Conservation (phyloP, 805 yeast species). For the Starmerella ratchasimensis region DNA sequence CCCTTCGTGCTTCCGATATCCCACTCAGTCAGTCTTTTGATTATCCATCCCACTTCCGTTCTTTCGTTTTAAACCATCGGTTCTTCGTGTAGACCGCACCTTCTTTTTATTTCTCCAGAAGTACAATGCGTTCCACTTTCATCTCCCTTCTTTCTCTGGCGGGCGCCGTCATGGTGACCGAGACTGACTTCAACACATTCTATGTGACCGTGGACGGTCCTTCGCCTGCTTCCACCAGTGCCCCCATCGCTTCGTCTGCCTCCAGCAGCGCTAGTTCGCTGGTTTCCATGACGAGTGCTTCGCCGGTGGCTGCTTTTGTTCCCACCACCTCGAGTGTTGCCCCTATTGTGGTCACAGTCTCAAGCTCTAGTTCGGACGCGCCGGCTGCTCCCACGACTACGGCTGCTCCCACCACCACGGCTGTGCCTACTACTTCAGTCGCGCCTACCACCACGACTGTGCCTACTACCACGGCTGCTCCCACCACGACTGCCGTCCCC, state of each 20-base stretch:
- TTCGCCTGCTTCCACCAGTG: conserved; percentile 1
- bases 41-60: neutral
- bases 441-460: conserved; percentile 1
- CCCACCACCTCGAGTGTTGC: neutral
- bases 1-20: too few relatives aligned
- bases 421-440: neutral
- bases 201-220: conserved; percentile 16
- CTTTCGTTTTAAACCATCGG: too few relatives aligned
- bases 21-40: neutral
- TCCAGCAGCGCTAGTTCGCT: conserved; percentile 1
- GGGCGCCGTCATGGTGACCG: conserved; percentile 17
- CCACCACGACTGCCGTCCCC: conserved; percentile 17
- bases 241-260: conserved; percentile 1
- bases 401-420: conserved; percentile 1
- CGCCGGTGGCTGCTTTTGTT: neutral
- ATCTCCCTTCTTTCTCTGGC: conserved; percentile 13
- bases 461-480: conserved; percentile 15
- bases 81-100: neutral
- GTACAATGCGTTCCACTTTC: conserved; percentile 4
- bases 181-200: conserved; percentile 17
- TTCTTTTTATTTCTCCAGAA: neutral
- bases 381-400: conserved; percentile 1
- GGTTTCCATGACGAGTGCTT: neutral
- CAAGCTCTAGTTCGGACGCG: neutral
- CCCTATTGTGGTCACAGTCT: too few relatives aligned